Evolutionary conservation across 2,329 filamentous ascomycete genomes (phyloP), one percentile per base, ranked within the genome.

Genomic region (Clonostachys sp.): DNA sequence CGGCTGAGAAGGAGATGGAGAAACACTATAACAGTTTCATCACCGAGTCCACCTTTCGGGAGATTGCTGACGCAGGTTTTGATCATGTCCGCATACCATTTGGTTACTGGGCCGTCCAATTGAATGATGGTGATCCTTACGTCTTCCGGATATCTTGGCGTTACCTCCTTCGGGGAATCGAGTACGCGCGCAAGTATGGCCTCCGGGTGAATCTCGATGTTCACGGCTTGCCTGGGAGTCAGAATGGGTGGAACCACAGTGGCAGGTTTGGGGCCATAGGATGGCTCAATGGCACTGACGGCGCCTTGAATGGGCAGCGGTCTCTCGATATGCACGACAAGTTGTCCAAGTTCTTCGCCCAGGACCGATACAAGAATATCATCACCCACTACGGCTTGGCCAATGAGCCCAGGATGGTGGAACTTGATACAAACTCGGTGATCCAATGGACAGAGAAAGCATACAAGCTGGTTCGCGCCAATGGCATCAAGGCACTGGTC

Each of bases 181-280:
- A 99, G 65, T 99, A 89, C 79, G 89, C 88, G 41, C 86, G 94
- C 24, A 91, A 95, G 61, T 87, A 96, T 63, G 94, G 94, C 0
- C 73, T 99, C 5, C 86, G 94, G 3, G 83, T 99, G 39, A 97
- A 97, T 53, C 81, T 99, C 5, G 94, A 99, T 64, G 71, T 96
- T 5, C 94, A 99, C 68, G 91, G 80, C n/a, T 74, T 94, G 0
- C 92, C 92, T 0, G 94, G 94, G 0, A 92, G 87, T 51, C 94
- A 97, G 61, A 99, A 99, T 59, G 94, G 94, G 3, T 97, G 92
- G 92, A 96, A 96, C 58, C 94, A 99, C 66, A 95, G 89, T 56
- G 94, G 94, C 0, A 82, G 84, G 10, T 85, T 87, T 62, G 92
- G 94, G 2, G 51, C 68, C 2, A 92, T 97, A 53, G 78, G 82